phyloP scores from a whole-genome alignment of 148 eudicot species.

The Heliamphora exappendiculata region DNA sequence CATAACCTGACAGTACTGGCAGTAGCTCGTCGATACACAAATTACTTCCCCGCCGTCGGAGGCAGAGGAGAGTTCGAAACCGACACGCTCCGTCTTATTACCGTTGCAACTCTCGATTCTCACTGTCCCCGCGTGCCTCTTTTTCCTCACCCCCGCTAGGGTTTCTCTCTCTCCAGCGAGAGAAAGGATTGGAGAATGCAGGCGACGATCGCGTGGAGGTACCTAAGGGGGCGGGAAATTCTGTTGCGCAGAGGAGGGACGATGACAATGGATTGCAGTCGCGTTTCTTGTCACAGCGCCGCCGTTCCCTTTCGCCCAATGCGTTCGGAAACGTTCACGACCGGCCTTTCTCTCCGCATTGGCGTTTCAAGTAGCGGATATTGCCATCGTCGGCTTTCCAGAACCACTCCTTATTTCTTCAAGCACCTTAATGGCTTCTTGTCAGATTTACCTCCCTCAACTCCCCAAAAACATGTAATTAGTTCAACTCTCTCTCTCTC shows the following conservation, averaged over 20 bases:
- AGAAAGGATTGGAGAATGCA: conserved; percentile 15
- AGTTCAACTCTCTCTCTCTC: background rate
- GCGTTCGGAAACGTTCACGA: background rate
- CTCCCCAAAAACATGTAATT: conserved; percentile 26
- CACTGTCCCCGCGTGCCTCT: background rate
- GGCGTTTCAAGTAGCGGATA: background rate
- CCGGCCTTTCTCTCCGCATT: background rate
- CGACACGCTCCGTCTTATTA: too few species aligned
- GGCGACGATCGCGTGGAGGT: conserved; percentile 22
- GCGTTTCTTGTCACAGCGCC: background rate
- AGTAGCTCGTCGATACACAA: too few species aligned
- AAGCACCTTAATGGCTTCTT: conserved; percentile 33
- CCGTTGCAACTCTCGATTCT: too few species aligned
- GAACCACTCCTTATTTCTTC: conserved; percentile 13
- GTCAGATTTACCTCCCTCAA: conserved; percentile 25
- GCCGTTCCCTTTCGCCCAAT: conserved; percentile 1
- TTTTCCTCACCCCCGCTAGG: background rate
- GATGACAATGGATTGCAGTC: background rate
- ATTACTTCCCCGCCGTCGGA: too few species aligned
- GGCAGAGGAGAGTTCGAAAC: too few species aligned
- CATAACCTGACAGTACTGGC: too few species aligned
- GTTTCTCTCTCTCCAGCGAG: background rate
- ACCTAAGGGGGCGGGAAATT: conserved; percentile 14
- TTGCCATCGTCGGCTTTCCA: background rate
- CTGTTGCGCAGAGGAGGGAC: background rate